Evolutionary conservation across 805 yeast species (phyloP).

Genomic region (Ogataea minuta): DNA sequence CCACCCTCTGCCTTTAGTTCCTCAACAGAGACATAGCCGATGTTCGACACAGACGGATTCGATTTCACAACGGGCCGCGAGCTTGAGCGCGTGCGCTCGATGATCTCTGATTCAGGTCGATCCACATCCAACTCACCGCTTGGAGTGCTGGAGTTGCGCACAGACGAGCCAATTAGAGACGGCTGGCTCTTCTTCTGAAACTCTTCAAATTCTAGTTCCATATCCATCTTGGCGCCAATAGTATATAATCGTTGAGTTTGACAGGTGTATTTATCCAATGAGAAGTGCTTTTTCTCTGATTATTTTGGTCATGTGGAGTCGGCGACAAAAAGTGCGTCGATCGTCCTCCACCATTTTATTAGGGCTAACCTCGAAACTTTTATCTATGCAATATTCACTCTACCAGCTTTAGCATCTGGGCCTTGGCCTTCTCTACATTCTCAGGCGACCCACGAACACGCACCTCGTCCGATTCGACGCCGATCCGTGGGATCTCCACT

Average conservation of each 20-base stretch:
- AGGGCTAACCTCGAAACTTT: conserved; percentile 2
- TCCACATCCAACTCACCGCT: conserved; percentile 19
- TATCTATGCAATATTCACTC: conserved; percentile 41
- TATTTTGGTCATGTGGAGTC: not conserved
- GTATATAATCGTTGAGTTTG: not conserved
- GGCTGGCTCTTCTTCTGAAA: conserved; percentile 48
- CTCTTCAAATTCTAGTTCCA: conserved; percentile 51
- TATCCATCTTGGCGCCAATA: conserved; percentile 38
- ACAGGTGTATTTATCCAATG: conserved; percentile 7
- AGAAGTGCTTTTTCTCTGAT: conserved; percentile 1
- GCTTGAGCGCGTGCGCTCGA: conserved; percentile 25
- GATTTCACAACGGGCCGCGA: conserved; percentile 46
- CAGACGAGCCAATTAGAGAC: conserved; percentile 52
- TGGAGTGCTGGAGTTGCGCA: conserved; percentile 30
- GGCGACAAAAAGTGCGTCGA: conserved; percentile 6
- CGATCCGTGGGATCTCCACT: conserved; percentile 64
- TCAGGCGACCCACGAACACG: conserved; percentile 66
- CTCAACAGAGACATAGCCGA: conserved; percentile 30
- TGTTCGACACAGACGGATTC: conserved; percentile 29
- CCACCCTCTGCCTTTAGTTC: conserved; percentile 48
- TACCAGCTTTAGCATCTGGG: conserved; percentile 57
- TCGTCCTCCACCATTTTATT: conserved; percentile 1
- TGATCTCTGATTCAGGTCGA: conserved; percentile 9
- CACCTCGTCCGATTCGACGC: conserved; percentile 49
- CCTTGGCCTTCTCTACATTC: conserved; percentile 59